Base-by-base conservation (phyloP, 768 basidiomycete species). In the Suillus tomentosus region DNA sequence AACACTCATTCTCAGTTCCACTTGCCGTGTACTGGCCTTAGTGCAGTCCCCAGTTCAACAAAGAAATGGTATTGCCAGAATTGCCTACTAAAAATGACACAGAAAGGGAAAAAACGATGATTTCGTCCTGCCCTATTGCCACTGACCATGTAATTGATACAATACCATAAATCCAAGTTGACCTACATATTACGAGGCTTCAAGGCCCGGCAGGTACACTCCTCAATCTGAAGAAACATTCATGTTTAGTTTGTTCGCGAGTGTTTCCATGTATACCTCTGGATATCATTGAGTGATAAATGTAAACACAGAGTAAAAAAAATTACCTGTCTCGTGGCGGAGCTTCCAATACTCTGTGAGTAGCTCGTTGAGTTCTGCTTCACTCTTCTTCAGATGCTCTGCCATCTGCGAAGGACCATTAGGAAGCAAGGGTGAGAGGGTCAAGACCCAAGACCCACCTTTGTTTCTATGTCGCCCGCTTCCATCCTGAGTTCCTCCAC, bases 231-330 rank as follows among this genome's bases (percentile, higher is more conserved):
- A 70, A 39, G 68, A 64, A 45, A 81, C 81, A 60, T 73, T 79
- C 82, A 91, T 81, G 60, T 89, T 91, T 51, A 94, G 80, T 69
- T 91, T 91, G 75, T 91, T 91, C 4, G 91, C 90, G 34, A 94
- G 78, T 0, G 89, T 92, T 74, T 92, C 92, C 92, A 94, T 93
- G 70, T 92, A 94, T 2, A 92, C 84, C 73, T 92, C 92, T 93
- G 67, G 37, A 54, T 62, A 68, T 55, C 67, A 57, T 55, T 10
- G 40, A 60, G 27, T 24, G 17, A 14, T 55, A 40, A 17, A 45
- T 43, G 27, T 9, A 55, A 62, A 36, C 61, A 53, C 50, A 31
- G 24, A 64, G 34, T 31, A 11, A 43, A 5, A 24, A 54, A 24
- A 73, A 72, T 42, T 70, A 91, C 93, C 90, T 70, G 91, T 88